Conservation (phyloP, 139 green algal genomes). For the Chlorella sorokiniana region DNA sequence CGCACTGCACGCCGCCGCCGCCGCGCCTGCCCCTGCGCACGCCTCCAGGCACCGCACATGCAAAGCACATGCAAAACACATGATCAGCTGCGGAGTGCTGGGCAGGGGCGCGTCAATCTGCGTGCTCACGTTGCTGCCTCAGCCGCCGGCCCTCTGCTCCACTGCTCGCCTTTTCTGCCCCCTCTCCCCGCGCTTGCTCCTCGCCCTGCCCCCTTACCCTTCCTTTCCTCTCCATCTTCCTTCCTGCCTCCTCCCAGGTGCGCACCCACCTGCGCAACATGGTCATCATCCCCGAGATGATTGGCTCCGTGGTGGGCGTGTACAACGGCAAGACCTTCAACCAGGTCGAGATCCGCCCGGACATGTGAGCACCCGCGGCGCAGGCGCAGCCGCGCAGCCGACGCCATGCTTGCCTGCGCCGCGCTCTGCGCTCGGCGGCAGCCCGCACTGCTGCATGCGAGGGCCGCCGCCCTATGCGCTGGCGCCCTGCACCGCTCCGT, state of each 20-base stretch:
- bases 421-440: too few species aligned
- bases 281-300: slow-evolving; percentile 99
- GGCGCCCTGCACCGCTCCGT: too few species aligned
- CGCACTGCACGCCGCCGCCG: too few species aligned
- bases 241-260: slow-evolving; percentile 43
- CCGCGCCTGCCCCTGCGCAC: neutral
- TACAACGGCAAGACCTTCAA: slow-evolving; percentile 99
- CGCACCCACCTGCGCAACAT: slow-evolving; percentile 99
- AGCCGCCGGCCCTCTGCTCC: neutral
- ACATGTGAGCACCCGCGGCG: too few species aligned
- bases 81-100: too few species aligned
- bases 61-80: too few species aligned
- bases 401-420: too few species aligned
- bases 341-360: too few species aligned
- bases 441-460: too few species aligned
- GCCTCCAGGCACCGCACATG: neutral
- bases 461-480: too few species aligned
- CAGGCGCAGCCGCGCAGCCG: too few species aligned
- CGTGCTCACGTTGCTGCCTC: neutral
- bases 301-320: slow-evolving; percentile 96
- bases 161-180: neutral
- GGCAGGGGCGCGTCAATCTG: neutral
- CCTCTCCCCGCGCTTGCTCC: neutral
- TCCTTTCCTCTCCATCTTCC: neutral
- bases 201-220: neutral